Evolutionary conservation across 306 rosid species (phyloP).

Genomic region (Prunus campanulata): DNA sequence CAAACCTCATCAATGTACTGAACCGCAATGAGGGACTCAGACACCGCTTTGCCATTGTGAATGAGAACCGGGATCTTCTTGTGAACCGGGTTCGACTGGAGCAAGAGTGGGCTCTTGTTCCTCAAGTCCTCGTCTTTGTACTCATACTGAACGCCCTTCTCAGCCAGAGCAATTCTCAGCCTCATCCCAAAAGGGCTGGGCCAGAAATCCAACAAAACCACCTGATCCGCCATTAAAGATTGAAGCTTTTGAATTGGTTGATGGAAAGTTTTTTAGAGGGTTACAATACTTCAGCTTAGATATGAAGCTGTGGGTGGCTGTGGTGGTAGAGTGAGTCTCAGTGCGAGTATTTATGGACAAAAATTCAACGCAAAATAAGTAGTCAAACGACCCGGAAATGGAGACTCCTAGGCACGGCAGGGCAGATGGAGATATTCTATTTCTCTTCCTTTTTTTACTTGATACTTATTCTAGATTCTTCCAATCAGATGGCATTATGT

Average conservation of each 20-base stretch:
- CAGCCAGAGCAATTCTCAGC: constrained; percentile 33
- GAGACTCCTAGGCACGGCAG: not conserved
- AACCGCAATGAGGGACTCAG: constrained; percentile 42
- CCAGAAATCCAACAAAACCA: constrained; percentile 35
- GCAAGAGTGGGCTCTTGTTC: constrained; percentile 46
- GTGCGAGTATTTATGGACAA: not conserved
- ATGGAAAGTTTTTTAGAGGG: not conserved
- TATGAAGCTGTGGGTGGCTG: not conserved
- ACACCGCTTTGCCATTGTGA: constrained; percentile 51
- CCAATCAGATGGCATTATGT: not conserved
- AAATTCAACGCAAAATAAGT: not conserved
- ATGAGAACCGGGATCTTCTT: constrained; percentile 57
- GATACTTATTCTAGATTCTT: not conserved
- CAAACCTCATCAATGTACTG: constrained; percentile 45
- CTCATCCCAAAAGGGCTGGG: constrained; percentile 37
- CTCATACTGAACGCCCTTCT: constrained; percentile 36
- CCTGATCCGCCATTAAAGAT: constrained; percentile 22
- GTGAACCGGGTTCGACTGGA: constrained; percentile 55
- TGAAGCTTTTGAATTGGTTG: not conserved
- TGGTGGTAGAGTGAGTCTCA: not conserved
- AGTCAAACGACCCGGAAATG: too few relatives aligned
- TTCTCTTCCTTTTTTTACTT: not conserved
- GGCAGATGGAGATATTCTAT: not conserved
- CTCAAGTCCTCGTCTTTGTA: constrained; percentile 31
- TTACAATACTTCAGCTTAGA: not conserved